Base-by-base conservation (phyloP, 805 yeast genomes). In the Lachancea thermotolerans region DNA sequence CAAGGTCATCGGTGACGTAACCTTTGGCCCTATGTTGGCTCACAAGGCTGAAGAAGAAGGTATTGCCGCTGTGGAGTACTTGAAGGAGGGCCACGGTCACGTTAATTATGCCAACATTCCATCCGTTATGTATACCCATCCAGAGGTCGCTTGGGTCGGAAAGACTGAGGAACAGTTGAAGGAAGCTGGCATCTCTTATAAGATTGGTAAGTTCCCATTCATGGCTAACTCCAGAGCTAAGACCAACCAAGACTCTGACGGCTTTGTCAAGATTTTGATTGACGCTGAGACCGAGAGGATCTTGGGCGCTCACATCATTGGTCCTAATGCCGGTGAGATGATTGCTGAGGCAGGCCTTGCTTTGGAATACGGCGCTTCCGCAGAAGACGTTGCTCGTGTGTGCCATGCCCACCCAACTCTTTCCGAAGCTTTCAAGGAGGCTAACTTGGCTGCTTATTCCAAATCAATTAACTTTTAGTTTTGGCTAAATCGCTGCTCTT, bases 1-100 rank as follows among this genome's bases (percentile, higher is more conserved):
- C 67, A 86, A 95, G 71, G 95, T 89, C 61, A 87, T 93, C 69
- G 99, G 99, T 69, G 99, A 93, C 65, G 97, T 83, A 46, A 93
- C 99, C 35, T 93, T 87, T 60, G 99, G 99, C 59, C 91, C 95
- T 59, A 93, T 93, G 99, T 79, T 93, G 72, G 99, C 99, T 54
- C 99, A 93, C 79, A 93, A 93, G 78, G 99, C 99, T 52, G 99
- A 93, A 77, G 99, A 93, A 69, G 99, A 93, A 77, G 99, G 96
- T 71, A 83, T 93, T 57, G 99, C 99, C 47, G 98, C 96, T 55
- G 98, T 78, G 54, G 99, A 93, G 74, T 86, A 80, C 75, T 79
- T 93, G 68, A 88, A 88, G 75, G 70, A 70, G 56, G 99, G 98
- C 55, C 85, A 85, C 65, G 99, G 99, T 49, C 99, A 93, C 68